Evolutionary conservation across 352 stramenopile genomes (phyloP), one percentile per base, ranked within the genome.

Genomic region (Peronospora tabacina): DNA sequence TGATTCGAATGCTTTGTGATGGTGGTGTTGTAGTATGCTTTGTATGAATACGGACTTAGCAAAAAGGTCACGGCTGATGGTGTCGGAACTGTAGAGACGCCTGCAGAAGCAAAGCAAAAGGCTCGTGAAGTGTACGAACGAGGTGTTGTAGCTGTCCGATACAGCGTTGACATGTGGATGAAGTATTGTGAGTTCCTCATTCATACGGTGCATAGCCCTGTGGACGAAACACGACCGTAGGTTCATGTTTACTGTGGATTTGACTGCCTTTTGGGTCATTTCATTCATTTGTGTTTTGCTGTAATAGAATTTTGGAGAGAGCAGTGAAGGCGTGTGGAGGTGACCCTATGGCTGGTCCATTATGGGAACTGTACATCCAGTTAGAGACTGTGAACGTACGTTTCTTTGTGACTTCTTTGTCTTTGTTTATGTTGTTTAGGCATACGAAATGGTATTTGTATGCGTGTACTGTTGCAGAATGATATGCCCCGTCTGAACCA

Each of bases 101-200:
- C 49, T 6, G 59, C 61, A 26, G 72, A 81, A 38, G 70, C 75
- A 5, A 62, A 61, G 36, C 48, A 65, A 33, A 75, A 69, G 38
- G 79, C 79, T 8, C 55, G 65, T 15, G 55, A 65, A 19, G 70
- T 90, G 30, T 90, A 87, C 36, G 80, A 88, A 44, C 75, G 77
- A 38, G 80, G 80, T 15, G 66, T 88, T 8, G 60, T 70, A 8
- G 80, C 76, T 0, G 80, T 85, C 16, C 52, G 57, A 45, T 65
- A 73, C 64, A 90, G 80, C 40, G 79, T 87, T 30, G 75, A 90
- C 47, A 90, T 90, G 80, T 90, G 80, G 80, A 65, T 83, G 52
- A 88, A 88, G 55, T 90, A 90, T 64, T 78, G 68, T 46, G 77
- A 90, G 48, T 90, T 88, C 33, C 51, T 90, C 11, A 78, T 85